These are phyloP conservation scores for Candida sakaeoensis DNA, from an alignment of 805 yeast genomes.

Conservation along the genomic window DNA sequence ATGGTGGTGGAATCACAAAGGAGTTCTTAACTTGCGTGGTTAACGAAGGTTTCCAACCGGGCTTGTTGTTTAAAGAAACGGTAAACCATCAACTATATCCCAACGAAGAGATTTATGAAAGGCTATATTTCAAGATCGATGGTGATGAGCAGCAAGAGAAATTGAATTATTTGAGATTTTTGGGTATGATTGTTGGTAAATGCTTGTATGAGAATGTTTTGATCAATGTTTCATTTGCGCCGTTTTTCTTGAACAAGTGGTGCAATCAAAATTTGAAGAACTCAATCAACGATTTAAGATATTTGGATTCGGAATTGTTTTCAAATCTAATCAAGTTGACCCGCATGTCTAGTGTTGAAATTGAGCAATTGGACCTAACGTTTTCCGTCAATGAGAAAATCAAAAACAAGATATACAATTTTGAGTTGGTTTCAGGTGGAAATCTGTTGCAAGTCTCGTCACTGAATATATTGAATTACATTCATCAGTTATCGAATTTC, in stretches of 20 bases:
- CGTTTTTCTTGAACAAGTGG: slow-evolving; percentile 75
- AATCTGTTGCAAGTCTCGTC: slow-evolving; percentile 50
- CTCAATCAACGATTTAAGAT: slow-evolving; percentile 75
- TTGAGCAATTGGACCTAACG: slow-evolving; percentile 57
- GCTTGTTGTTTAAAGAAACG: slow-evolving; percentile 30
- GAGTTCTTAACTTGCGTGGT: slow-evolving; percentile 78
- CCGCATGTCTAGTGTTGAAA: slow-evolving; percentile 49
- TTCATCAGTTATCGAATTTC: slow-evolving; percentile 74
- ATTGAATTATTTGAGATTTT: slow-evolving; percentile 46
- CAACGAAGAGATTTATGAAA: slow-evolving; percentile 49
- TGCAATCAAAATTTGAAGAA: slow-evolving; percentile 43
- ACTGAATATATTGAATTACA: slow-evolving; percentile 64
- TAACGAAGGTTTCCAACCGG: slow-evolving; percentile 57
- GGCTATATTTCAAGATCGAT: slow-evolving; percentile 28
- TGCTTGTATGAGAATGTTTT: slow-evolving; percentile 81
- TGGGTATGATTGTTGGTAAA: slow-evolving; percentile 85
- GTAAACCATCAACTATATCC: slow-evolving; percentile 71
- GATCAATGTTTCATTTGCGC: slow-evolving; percentile 80
- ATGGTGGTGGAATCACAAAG: slow-evolving; percentile 95
- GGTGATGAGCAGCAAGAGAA: slow-evolving; percentile 22
- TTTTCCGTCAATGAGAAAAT: slow-evolving; percentile 60
- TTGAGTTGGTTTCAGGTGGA: slow-evolving; percentile 61
- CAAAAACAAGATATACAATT: slow-evolving; percentile 33
- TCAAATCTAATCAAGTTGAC: slow-evolving; percentile 59
- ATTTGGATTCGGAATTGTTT: slow-evolving; percentile 67